These are phyloP conservation scores for Candida sanyaensis DNA, from an alignment of 1,139 yeast genomes.

Conservation along the genomic window DNA sequence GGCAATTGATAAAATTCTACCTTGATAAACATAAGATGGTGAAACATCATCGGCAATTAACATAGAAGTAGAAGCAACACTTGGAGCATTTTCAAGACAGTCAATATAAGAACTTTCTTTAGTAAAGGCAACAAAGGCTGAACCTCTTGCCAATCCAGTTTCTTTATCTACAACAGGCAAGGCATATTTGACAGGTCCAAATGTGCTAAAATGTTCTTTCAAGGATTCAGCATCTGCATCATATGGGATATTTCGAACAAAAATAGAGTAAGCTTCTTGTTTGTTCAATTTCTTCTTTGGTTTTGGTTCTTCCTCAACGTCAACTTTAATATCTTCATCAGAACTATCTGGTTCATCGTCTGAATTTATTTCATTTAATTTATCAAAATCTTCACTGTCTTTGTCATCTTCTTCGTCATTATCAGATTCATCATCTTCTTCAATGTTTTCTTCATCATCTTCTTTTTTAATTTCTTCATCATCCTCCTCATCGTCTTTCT, in stretches of 20 bases:
- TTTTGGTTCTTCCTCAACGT: conserved; percentile 30
- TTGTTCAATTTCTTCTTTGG: conserved; percentile 50
- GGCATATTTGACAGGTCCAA: conserved; percentile 91
- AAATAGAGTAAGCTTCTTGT: conserved; percentile 71
- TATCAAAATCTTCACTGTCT: conserved; percentile 28
- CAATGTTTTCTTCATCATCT: conserved; percentile 32
- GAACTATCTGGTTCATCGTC: conserved; percentile 28
- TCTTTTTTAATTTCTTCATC: conserved; percentile 26
- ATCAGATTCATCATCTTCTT: conserved; percentile 36
- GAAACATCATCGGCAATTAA: conserved; percentile 91
- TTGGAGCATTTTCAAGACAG: conserved; percentile 81
- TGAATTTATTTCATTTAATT: conserved; percentile 29
- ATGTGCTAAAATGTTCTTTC: conserved; percentile 68
- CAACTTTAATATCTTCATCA: conserved; percentile 23
- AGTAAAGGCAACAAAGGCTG: conserved; percentile 89
- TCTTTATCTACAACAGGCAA: conserved; percentile 87
- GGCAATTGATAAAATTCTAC: conserved; percentile 81
- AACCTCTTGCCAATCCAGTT: conserved; percentile 87
- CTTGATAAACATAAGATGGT: conserved; percentile 87
- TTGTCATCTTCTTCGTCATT: conserved; percentile 35
- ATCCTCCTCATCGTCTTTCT: conserved; percentile 23
- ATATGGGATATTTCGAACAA: conserved; percentile 91
- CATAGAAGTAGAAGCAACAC: conserved; percentile 71
- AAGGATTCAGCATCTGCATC: conserved; percentile 85
- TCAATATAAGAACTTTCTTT: conserved; percentile 60